Conservation (phyloP, 768 basidiomycete species). For the Hypholoma sublateritium region DNA sequence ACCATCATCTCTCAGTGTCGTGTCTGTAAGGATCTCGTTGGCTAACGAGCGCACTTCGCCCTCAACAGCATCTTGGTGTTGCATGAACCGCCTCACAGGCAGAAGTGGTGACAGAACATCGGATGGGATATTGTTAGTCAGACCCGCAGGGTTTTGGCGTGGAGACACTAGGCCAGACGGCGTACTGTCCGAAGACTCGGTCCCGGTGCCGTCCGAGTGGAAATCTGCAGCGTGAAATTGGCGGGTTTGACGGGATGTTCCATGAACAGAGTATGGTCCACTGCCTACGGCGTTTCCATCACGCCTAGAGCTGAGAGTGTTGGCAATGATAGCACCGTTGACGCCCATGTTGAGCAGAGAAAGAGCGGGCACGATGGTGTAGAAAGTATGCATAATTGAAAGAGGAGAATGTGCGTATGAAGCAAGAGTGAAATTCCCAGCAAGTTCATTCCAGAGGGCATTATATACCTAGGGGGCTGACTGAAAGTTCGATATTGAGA, state of each 20-base stretch:
- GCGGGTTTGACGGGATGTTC: slow-evolving; percentile 3
- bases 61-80: too few species aligned
- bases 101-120: too few species aligned
- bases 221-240: slow-evolving; percentile 24
- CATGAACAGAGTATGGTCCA: background rate
- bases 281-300: background rate
- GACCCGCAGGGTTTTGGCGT: too few species aligned
- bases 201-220: too few species aligned
- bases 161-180: too few species aligned
- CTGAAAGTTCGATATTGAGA: background rate
- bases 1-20: too few species aligned
- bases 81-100: too few species aligned
- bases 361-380: slow-evolving; percentile 14
- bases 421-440: background rate
- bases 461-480: slow-evolving; percentile 10
- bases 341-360: slow-evolving; percentile 18
- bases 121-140: too few species aligned
- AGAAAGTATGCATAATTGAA: slow-evolving; percentile 14
- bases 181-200: too few species aligned
- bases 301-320: slow-evolving; percentile 7
- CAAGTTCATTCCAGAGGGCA: background rate
- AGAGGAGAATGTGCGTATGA: background rate
- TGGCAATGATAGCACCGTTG: slow-evolving; percentile 15
- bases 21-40: too few species aligned
- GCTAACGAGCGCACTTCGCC: too few species aligned